phyloP scores from a whole-genome alignment of 495 filamentous ascomycete genomes.

The Glonium stellatum region DNA sequence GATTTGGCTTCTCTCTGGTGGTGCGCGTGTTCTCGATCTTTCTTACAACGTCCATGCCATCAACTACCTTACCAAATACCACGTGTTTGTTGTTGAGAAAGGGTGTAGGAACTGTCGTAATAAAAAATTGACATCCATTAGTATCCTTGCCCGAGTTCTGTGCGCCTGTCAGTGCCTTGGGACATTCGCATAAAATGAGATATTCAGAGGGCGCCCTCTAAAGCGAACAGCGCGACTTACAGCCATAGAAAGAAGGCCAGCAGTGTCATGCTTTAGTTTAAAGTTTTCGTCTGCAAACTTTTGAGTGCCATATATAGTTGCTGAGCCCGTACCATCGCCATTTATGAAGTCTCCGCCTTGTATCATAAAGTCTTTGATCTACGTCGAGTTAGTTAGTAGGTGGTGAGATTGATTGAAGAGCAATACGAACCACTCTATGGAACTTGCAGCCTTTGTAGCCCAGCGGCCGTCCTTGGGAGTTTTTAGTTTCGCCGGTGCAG shows the following conservation, averaged over 20 bases:
- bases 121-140: slow-evolving; percentile 97
- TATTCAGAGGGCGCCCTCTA: neutral
- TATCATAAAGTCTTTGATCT: slow-evolving; percentile 97
- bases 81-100: slow-evolving; percentile 95
- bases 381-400: neutral
- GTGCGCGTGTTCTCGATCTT: slow-evolving; percentile 90
- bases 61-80: slow-evolving; percentile 85
- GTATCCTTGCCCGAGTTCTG: slow-evolving; percentile 89
- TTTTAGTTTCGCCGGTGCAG: slow-evolving; percentile 91
- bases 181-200: neutral
- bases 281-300: slow-evolving; percentile 88
- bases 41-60: slow-evolving; percentile 78
- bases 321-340: slow-evolving; percentile 83
- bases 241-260: slow-evolving; percentile 87
- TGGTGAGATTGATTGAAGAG: neutral
- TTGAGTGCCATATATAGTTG: slow-evolving; percentile 22
- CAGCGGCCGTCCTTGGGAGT: slow-evolving; percentile 56
- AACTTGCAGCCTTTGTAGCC: slow-evolving; percentile 95
- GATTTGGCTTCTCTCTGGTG: slow-evolving; percentile 67
- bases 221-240: slow-evolving; percentile 46
- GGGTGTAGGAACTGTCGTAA: slow-evolving; percentile 76
- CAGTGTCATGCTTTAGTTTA: slow-evolving; percentile 62
- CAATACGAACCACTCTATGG: slow-evolving; percentile 73
- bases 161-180: neutral
- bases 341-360: slow-evolving; percentile 97